These are phyloP conservation scores for Yamadazyma sp. DNA, from an alignment of 805 yeast genomes.

Conservation along the genomic window DNA sequence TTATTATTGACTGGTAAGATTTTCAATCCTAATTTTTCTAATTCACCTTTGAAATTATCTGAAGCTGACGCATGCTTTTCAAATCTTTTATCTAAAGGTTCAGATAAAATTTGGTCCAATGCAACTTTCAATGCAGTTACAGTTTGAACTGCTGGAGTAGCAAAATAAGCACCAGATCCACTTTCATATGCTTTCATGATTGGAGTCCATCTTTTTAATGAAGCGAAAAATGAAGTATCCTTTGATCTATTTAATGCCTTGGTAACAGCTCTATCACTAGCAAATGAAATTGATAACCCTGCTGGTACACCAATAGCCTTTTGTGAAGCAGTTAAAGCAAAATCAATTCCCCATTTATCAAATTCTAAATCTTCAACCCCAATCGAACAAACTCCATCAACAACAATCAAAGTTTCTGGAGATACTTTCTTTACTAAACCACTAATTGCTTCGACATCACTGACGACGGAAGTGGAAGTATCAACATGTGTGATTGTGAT, in stretches of 20 bases:
- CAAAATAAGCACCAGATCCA: slow-evolving; percentile 79
- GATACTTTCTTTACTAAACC: slow-evolving; percentile 56
- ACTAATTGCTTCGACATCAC: slow-evolving; percentile 64
- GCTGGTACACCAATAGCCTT: slow-evolving; percentile 95
- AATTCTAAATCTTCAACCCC: slow-evolving; percentile 86
- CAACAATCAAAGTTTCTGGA: slow-evolving; percentile 80
- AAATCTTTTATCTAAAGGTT: slow-evolving; percentile 56
- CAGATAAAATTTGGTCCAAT: slow-evolving; percentile 63
- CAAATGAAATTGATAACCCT: slow-evolving; percentile 76
- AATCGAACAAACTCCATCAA: slow-evolving; percentile 94
- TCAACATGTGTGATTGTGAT: slow-evolving; percentile 93
- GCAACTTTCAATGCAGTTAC: slow-evolving; percentile 78
- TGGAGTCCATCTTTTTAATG: slow-evolving; percentile 82
- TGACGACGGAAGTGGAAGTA: slow-evolving; percentile 91
- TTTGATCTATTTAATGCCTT: slow-evolving; percentile 50
- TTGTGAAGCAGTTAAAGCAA: slow-evolving; percentile 87
- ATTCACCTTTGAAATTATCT: slow-evolving; percentile 56
- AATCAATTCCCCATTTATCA: slow-evolving; percentile 88
- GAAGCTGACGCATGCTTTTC: slow-evolving; percentile 62
- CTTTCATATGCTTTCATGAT: slow-evolving; percentile 82
- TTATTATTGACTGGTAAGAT: slow-evolving; percentile 57
- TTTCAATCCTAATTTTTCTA: slow-evolving; percentile 60
- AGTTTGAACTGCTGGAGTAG: slow-evolving; percentile 94
- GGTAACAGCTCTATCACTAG: slow-evolving; percentile 70
- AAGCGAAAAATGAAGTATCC: slow-evolving; percentile 60